Conservation (phyloP, 139 green algal genomes). For the Closterium sp. region DNA sequence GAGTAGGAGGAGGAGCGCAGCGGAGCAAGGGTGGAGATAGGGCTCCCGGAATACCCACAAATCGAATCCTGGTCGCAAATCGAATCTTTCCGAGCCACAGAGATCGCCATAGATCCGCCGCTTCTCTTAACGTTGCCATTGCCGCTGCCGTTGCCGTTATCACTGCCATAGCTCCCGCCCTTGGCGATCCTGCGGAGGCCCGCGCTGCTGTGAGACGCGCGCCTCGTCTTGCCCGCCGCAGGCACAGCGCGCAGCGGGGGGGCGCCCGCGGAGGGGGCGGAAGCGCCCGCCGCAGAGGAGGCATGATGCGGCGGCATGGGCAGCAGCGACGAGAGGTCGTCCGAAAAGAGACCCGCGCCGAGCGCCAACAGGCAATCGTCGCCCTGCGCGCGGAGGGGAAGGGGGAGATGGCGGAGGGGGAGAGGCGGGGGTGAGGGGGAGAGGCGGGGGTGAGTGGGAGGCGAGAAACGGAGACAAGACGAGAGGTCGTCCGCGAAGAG, state of each 20-base stretch:
- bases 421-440: no score
- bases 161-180: not conserved
- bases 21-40: not conserved
- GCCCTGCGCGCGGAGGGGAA: not conserved
- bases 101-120: not conserved
- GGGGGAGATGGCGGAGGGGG: not conserved
- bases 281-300: not conserved
- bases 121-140: not conserved
- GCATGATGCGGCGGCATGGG: not conserved
- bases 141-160: no score
- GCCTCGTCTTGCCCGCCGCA: not conserved
- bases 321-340: not conserved
- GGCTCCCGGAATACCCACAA: not conserved
- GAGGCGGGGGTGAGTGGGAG: no score
- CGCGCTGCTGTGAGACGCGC: not conserved
- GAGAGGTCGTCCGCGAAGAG: not conserved
- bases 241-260: no score
- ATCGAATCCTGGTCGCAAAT: no score
- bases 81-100: not conserved
- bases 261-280: no score
- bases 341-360: no score
- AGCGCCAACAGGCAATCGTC: no score
- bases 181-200: not conserved
- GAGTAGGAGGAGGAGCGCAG: not conserved
- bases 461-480: no score